These are phyloP conservation scores for Platanthera guangdongensis DNA, from an alignment of 106 monocot species.

Conservation along the genomic window DNA sequence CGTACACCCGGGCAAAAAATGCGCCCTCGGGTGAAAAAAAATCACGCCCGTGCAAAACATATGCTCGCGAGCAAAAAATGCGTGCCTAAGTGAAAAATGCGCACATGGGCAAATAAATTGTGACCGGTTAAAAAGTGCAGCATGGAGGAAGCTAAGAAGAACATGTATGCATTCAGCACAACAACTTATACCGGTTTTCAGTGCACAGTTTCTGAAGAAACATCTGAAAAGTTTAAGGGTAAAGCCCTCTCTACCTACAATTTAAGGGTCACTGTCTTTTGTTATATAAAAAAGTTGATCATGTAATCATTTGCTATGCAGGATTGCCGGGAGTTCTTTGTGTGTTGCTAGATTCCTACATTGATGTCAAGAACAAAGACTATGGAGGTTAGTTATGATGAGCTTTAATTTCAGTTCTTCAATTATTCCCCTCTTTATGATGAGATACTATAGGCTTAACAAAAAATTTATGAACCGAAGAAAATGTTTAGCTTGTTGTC, in stretches of 20 bases:
- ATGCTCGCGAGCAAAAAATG: too few species aligned
- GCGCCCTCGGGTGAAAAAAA: too few species aligned
- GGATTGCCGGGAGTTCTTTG: constrained; percentile 96
- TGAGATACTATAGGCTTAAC: too few species aligned
- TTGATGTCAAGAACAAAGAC: constrained; percentile 31
- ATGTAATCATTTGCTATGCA: constrained; percentile 14
- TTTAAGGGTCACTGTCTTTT: constrained; percentile 2
- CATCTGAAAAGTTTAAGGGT: constrained; percentile 97
- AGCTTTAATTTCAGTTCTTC: too few species aligned
- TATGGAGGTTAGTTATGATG: too few species aligned
- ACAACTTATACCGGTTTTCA: constrained; percentile 97
- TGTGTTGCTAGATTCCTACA: constrained; percentile 97
- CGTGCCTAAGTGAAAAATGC: too few species aligned
- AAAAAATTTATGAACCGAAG: too few species aligned
- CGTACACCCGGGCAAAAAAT: too few species aligned
- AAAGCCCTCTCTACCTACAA: neutral
- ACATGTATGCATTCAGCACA: constrained; percentile 98
- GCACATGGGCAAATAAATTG: too few species aligned
- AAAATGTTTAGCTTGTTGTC: neutral
- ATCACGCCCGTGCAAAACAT: too few species aligned
- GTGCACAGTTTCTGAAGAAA: constrained; percentile 86
- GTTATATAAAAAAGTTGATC: neutral
- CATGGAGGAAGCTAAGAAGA: constrained; percentile 98
- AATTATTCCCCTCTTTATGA: too few species aligned
- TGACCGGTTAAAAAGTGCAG: too few species aligned